These are phyloP conservation scores for Cyclocybe aegerita DNA, from an alignment of 768 basidiomycete genomes.

Conservation along the genomic window DNA sequence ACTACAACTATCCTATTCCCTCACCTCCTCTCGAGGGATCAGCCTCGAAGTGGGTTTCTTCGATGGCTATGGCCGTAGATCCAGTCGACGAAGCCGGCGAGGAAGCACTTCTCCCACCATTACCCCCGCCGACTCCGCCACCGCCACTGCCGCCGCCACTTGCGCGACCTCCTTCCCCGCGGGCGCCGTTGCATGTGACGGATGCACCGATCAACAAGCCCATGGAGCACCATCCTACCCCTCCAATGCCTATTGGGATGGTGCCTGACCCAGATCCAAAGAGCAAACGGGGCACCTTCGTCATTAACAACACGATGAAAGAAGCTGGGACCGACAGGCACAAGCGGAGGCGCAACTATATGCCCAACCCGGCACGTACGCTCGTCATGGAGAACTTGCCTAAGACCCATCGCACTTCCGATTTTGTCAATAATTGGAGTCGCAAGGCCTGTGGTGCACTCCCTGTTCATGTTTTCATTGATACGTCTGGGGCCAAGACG, in stretches of 20 bases:
- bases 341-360: constrained; percentile 23
- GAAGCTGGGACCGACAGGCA: constrained; percentile 16
- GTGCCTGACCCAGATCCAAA: constrained; percentile 29
- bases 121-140: constrained; percentile 8
- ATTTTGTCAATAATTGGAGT: constrained; percentile 45
- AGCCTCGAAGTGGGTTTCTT: constrained; percentile 36
- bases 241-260: constrained; percentile 40
- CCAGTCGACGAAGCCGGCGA: not conserved
- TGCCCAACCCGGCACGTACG: constrained; percentile 48
- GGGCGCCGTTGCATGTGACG: not conserved
- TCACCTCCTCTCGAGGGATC: constrained; percentile 16
- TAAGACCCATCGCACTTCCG: constrained; percentile 40
- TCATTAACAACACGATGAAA: not conserved
- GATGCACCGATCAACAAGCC: constrained; percentile 7
- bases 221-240: constrained; percentile 15
- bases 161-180: constrained; percentile 9
- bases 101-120: constrained; percentile 11
- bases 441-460: constrained; percentile 32
- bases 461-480: constrained; percentile 42
- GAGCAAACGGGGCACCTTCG: too few relatives aligned
- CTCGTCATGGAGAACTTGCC: constrained; percentile 60
- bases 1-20: not conserved
- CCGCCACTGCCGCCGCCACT: constrained; percentile 5
- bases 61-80: constrained; percentile 36
- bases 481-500: constrained; percentile 40